Evolutionary conservation across 352 stramenopile genomes (phyloP).

Genomic region (Globisporangium heterothallicum): DNA sequence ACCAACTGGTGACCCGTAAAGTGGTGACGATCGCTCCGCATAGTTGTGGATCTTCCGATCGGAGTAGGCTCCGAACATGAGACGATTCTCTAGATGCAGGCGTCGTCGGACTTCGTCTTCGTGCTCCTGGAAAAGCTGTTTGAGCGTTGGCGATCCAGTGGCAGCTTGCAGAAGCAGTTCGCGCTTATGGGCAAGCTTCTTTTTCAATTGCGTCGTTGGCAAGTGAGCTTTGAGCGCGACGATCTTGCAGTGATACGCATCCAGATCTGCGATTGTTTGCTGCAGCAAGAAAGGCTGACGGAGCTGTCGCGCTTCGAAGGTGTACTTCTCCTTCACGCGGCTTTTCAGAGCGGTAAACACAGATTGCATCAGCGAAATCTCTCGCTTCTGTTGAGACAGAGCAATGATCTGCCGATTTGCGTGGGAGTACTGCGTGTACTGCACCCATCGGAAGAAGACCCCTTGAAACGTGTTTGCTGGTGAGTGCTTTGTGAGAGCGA

Average conservation of each 20-base stretch:
- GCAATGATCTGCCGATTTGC: slow-evolving; percentile 18
- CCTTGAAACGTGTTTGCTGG: slow-evolving; percentile 39
- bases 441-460: slow-evolving; percentile 52
- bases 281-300: slow-evolving; percentile 32
- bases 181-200: slow-evolving; percentile 18
- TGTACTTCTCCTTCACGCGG: slow-evolving; percentile 43
- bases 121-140: slow-evolving; percentile 64
- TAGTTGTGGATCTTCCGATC: slow-evolving; percentile 69
- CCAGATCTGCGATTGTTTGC: slow-evolving; percentile 36
- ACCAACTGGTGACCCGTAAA: slow-evolving; percentile 38
- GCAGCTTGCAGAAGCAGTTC: slow-evolving; percentile 28
- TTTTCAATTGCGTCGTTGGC: slow-evolving; percentile 23
- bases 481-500: slow-evolving; percentile 36
- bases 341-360: slow-evolving; percentile 37
- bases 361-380: slow-evolving; percentile 28
- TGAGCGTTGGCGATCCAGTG: slow-evolving; percentile 57
- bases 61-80: slow-evolving; percentile 70
- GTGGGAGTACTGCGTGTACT: slow-evolving; percentile 40
- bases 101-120: slow-evolving; percentile 49
- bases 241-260: slow-evolving; percentile 46
- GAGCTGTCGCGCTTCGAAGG: slow-evolving; percentile 18
- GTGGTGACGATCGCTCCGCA: slow-evolving; percentile 39
- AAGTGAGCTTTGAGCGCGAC: slow-evolving; percentile 27
- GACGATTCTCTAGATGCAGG: slow-evolving; percentile 58
- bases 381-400: slow-evolving; percentile 22